Evolutionary conservation across 2,329 filamentous ascomycete species (phyloP).

Genomic region (Sphaerulina musiva): DNA sequence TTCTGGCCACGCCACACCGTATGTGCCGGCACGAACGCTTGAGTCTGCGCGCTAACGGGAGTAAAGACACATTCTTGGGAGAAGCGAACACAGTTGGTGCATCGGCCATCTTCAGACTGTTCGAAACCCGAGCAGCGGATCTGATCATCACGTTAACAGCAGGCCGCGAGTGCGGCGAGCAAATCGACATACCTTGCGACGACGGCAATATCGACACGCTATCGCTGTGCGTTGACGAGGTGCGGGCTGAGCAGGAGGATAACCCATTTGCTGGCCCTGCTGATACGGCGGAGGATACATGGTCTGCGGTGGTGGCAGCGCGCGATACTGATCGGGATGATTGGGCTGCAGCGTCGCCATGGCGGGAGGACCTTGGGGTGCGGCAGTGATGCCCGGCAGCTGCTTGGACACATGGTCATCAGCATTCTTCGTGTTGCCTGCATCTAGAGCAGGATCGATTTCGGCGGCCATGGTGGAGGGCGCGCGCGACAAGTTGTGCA

Average conservation of each 20-base stretch:
- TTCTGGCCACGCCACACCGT: conserved; percentile 51
- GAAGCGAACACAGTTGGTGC: conserved; percentile 66
- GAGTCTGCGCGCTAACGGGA: conserved; percentile 65
- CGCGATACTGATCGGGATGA: conserved; percentile 41
- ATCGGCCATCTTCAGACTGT: conserved; percentile 63
- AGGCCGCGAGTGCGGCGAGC: neutral
- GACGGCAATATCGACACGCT: conserved; percentile 54
- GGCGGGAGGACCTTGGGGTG: conserved; percentile 10
- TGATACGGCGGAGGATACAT: conserved; percentile 41
- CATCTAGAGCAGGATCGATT: conserved; percentile 31
- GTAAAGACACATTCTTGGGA: conserved; percentile 73
- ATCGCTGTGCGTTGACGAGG: conserved; percentile 56
- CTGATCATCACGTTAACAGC: conserved; percentile 37
- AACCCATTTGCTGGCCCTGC: conserved; percentile 38
- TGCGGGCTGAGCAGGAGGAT: conserved; percentile 44
- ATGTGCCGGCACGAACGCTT: conserved; percentile 67
- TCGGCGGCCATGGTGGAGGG: conserved; percentile 22
- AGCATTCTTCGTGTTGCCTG: conserved; percentile 13
- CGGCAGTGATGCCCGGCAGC: conserved; percentile 33
- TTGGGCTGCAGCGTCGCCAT: conserved; percentile 44
- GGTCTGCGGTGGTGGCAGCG: conserved; percentile 41
- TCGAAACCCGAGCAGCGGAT: conserved; percentile 73
- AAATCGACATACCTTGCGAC: conserved; percentile 47
- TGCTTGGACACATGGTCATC: conserved; percentile 27
- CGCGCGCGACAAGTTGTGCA: neutral